Conservation (phyloP, 2,329 filamentous ascomycete genomes). For the Talaromyces sp. region DNA sequence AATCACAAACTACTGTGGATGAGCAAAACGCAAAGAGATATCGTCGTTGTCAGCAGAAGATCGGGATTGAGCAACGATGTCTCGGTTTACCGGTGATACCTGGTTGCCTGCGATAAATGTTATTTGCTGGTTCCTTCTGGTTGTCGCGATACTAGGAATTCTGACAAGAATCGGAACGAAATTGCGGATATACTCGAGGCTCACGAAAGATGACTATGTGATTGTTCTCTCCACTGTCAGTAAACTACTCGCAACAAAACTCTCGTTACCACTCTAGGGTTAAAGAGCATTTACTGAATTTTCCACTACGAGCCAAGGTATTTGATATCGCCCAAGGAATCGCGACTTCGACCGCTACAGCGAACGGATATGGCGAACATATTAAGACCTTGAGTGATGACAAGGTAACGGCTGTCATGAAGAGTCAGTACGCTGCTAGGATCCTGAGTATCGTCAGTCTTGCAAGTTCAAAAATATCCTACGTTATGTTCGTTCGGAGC, state of each 20-base stretch:
- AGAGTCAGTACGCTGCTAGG: slow-evolving; percentile 23
- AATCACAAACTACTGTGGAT: neutral
- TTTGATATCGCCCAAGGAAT: slow-evolving; percentile 20
- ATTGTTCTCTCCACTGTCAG: slow-evolving; percentile 19
- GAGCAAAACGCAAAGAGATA: neutral
- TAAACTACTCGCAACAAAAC: neutral
- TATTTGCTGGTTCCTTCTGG: slow-evolving; percentile 26
- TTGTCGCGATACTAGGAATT: slow-evolving; percentile 22
- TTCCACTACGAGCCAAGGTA: neutral
- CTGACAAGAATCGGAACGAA: slow-evolving; percentile 23
- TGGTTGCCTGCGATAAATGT: slow-evolving; percentile 22
- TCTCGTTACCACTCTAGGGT: neutral
- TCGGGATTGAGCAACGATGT: slow-evolving; percentile 36
- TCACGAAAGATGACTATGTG: slow-evolving; percentile 21
- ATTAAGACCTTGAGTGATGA: slow-evolving; percentile 10
- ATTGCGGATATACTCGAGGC: slow-evolving; percentile 20
- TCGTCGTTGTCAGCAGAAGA: neutral
- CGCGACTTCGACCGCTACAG: slow-evolving; percentile 21
- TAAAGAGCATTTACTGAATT: neutral
- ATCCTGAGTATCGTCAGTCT: slow-evolving; percentile 22
- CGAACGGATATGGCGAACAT: slow-evolving; percentile 22
- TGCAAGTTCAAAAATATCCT: slow-evolving; percentile 22
- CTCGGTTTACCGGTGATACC: slow-evolving; percentile 29
- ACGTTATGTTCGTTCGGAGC: slow-evolving; percentile 22
- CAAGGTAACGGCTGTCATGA: slow-evolving; percentile 18